Evolutionary conservation across 371 early-diverging fungal genomes (phyloP).

Genomic region (Mycotypha africana): DNA sequence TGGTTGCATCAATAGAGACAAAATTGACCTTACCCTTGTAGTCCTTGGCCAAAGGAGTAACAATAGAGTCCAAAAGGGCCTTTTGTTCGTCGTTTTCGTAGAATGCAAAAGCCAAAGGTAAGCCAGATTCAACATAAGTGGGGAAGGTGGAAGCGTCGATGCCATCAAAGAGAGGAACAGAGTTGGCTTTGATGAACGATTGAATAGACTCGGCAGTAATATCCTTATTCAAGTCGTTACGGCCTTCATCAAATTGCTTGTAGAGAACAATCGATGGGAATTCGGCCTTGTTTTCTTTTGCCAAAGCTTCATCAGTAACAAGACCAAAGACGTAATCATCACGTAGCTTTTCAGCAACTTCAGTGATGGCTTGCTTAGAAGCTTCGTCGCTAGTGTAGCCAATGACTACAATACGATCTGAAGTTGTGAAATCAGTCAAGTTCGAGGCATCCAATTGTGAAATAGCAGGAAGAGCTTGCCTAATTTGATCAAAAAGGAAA

Average conservation of each 20-base stretch:
- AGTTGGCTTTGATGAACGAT: conserved; percentile 66
- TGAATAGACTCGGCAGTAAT: conserved; percentile 49
- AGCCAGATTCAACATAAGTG: conserved; percentile 73
- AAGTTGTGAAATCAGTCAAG: conserved; percentile 66
- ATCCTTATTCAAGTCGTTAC: conserved; percentile 54
- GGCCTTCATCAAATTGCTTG: conserved; percentile 90
- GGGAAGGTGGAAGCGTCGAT: conserved; percentile 84
- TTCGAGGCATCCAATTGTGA: conserved; percentile 56
- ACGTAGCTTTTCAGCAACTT: conserved; percentile 70
- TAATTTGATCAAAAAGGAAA: conserved; percentile 12
- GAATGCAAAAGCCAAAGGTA: conserved; percentile 90
- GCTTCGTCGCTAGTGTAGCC: conserved; percentile 70
- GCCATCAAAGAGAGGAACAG: conserved; percentile 87
- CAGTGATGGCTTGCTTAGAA: conserved; percentile 49
- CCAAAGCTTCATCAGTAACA: conserved; percentile 51
- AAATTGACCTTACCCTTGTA: conserved; percentile 81
- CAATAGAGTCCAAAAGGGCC: conserved; percentile 39
- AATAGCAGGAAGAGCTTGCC: conserved; percentile 76
- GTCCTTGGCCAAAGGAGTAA: conserved; percentile 76
- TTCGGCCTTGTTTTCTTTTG: conserved; percentile 40
- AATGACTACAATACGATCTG: conserved; percentile 85
- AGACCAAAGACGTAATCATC: conserved; percentile 85
- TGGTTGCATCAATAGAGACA: conserved; percentile 83
- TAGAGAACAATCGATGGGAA: conserved; percentile 72
- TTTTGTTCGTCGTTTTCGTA: conserved; percentile 59